These are phyloP conservation scores for Aeschynomene evenia DNA, from an alignment of 306 rosid genomes.

Conservation along the genomic window DNA sequence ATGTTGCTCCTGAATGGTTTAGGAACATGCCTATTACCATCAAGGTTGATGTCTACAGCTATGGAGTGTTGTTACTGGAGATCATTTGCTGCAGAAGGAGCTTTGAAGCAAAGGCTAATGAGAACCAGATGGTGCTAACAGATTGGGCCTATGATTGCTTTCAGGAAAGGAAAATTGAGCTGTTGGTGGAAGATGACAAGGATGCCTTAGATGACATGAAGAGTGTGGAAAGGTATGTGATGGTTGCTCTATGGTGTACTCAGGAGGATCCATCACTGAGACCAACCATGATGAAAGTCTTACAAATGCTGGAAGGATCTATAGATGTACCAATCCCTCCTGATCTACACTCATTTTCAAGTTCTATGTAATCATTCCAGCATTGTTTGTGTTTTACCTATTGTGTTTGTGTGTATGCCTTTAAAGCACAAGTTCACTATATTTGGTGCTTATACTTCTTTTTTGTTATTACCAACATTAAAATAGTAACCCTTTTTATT, in stretches of 20 bases:
- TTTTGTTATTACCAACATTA: background rate
- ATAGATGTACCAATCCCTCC: slow-evolving; percentile 15
- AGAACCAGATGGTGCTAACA: slow-evolving; percentile 9
- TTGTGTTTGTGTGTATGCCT: background rate
- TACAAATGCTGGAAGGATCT: slow-evolving; percentile 25
- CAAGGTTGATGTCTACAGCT: slow-evolving; percentile 23
- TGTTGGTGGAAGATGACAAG: slow-evolving; percentile 11
- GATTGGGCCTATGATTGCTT: slow-evolving; percentile 24
- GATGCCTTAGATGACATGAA: slow-evolving; percentile 16
- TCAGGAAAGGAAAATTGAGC: background rate
- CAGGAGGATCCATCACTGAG: slow-evolving; percentile 27
- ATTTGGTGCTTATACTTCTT: background rate
- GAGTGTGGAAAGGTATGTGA: slow-evolving; percentile 11
- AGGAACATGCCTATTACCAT: slow-evolving; percentile 3
- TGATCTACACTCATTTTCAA: background rate
- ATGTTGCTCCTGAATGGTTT: slow-evolving; percentile 27
- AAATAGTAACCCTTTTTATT: background rate
- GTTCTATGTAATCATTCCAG: background rate
- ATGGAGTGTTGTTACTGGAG: slow-evolving; percentile 8
- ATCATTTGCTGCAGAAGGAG: slow-evolving; percentile 24
- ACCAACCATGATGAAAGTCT: slow-evolving; percentile 6
- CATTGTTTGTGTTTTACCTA: background rate
- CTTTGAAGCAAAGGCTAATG: background rate
- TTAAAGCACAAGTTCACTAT: background rate
- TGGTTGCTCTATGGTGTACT: slow-evolving; percentile 8